Evolutionary conservation across 257 asterid species (phyloP).

Genomic region (Haberlea rhodopensis): DNA sequence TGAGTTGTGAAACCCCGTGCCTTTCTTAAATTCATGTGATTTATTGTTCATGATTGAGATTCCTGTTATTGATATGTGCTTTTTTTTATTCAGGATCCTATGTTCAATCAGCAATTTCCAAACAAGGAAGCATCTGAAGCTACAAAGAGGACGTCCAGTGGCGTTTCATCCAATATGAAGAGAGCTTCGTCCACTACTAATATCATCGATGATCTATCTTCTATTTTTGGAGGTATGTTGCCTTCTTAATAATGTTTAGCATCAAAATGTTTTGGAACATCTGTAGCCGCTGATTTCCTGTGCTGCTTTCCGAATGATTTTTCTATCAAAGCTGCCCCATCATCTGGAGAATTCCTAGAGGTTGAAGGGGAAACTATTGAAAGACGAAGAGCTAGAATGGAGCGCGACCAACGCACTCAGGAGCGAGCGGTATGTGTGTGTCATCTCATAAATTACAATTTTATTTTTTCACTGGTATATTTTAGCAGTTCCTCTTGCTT

Average conservation of each 20-base stretch:
- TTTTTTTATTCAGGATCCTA: constrained; percentile 60
- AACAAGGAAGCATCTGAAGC: constrained; percentile 61
- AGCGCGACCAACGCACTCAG: constrained; percentile 92
- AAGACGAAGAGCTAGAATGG: constrained; percentile 91
- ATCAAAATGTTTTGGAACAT: constrained; percentile 19
- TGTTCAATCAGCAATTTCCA: constrained; percentile 65
- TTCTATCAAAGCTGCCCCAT: constrained; percentile 52
- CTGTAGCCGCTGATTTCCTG: constrained; percentile 28
- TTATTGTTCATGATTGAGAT: neutral
- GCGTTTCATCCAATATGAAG: constrained; percentile 67
- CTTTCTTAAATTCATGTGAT: constrained; percentile 14
- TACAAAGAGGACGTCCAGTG: constrained; percentile 61
- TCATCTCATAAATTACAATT: constrained; percentile 13
- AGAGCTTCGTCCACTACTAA: constrained; percentile 74
- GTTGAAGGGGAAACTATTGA: constrained; percentile 95
- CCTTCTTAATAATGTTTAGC: constrained; percentile 14
- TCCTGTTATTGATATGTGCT: constrained; percentile 17
- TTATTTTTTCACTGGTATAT: constrained; percentile 13
- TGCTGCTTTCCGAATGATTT: constrained; percentile 28
- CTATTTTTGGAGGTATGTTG: constrained; percentile 78
- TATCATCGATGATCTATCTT: constrained; percentile 89
- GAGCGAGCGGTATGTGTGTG: constrained; percentile 80
- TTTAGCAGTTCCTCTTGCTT: constrained; percentile 20
- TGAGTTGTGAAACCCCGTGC: constrained; percentile 14
- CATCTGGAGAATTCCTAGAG: constrained; percentile 81